Evolutionary conservation across 345 rosid species (phyloP), one percentile per base, ranked within the genome.

Genomic region (Passiflora organensis): DNA sequence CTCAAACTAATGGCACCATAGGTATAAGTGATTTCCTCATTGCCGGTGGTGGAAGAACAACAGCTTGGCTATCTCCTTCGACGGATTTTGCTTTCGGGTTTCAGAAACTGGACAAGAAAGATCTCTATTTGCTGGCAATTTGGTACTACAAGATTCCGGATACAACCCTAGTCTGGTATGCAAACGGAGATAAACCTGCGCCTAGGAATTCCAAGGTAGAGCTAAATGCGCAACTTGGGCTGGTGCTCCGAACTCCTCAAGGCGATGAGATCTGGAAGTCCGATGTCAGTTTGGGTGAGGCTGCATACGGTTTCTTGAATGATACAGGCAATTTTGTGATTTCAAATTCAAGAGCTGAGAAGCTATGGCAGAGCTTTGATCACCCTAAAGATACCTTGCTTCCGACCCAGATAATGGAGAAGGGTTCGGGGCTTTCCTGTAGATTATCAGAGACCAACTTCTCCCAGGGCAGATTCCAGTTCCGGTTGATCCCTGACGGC

Each of bases 71-170:
- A 50, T 72, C 77, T 36, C 56, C 67, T 16, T 68, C 76, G 0
- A 25, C 17, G 32, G 69, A 65, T 22, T 72, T 76, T 19, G 77
- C 74, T 6, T 61, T 76, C 15, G 77, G 80, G 19, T 71, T 54
- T 39, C 58, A 0, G 11, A 11, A 38, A 24, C 18, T 54, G 6
- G 8, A 14, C 14, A 22, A 8, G 17, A 53, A 53, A 14, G 56
- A 37, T 13, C 13, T 19, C 4, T 53, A 8, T 37, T 51, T 53
- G 44, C 28, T 53, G 6, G 16, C 54, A 36, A 50, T 50, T 6
- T 50, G 54, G 54, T 50, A 24, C n/a, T 0, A 50, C 37, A 36
- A 53, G 28, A 53, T 19, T 1, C 57, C 28, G 13, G 32, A 53
- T 6, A 53, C 4, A 13, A 19, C 54, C 36, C 15, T 24, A 28